Evolutionary conservation across 2,329 filamentous ascomycete species (phyloP), one percentile per base, ranked within the genome.

Genomic region (Alternaria brassicicola): DNA sequence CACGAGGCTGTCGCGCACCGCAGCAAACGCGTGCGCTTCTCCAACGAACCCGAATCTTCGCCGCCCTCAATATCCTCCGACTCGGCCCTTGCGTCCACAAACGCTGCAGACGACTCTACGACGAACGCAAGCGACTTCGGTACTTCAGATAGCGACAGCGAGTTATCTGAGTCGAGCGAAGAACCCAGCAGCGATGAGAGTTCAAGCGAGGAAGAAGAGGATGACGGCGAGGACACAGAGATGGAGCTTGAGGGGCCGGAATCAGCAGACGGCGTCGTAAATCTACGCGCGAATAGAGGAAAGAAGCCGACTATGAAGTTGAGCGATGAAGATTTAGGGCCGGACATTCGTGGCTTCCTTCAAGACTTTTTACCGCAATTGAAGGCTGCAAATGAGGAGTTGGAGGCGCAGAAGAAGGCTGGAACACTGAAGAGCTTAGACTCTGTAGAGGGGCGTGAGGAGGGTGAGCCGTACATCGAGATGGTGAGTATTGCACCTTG

Each of bases 281-380:
- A 76, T 17, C 52, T 75, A 31, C 63, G 70, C 17, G 70, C 70
- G 9, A 70, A 74, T 21, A 59, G 68, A 52, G 72, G 71, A 4
- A 58, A 68, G 52, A 76, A 75, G 54, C 75, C 75, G 2, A 58
- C 55, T 25, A 75, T 76, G 60, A 76, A 67, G 56, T 43, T 75
- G 9, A 52, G 62, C 21, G 49, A 65, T 12, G 58, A 68, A 1
- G 72, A 73, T 13, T 39, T 70, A 9, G 70, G 66, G 1, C 64
- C 70, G 5, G 72, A 77, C 26, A 69, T 78, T 39, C 66, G 70
- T 5, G 60, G 62, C 3, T 76, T 78, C 30, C 69, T 82, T 42
- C 76, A 78, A 31, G 67, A 73, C 19, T 80, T 82, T 55, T 65
- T 82, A 28, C 80, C 80, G 6, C 67, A 78, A 38, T 57, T 82